Percentiles rank a stretch among this genome's conserved stretches.
phyloP scores from a whole-genome alignment of 2,329 filamentous ascomycete species.

The Diplodia seriata region DNA sequence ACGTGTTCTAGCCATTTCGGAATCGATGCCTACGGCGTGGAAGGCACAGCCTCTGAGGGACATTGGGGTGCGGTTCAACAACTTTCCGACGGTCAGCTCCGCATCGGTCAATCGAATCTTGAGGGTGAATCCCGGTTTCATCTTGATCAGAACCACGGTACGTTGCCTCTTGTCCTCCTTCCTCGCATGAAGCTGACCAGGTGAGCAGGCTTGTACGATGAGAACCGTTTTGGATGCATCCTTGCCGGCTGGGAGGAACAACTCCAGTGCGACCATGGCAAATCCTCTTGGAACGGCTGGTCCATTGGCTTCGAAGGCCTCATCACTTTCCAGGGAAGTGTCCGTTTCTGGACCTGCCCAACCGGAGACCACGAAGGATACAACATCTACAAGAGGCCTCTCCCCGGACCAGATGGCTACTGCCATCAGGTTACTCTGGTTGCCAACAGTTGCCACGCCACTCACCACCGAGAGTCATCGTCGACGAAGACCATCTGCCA shows the following conservation, averaged over 20 bases:
- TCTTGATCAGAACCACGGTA: background rate
- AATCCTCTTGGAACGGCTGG: background rate
- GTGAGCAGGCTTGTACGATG: slow-evolving; percentile 8
- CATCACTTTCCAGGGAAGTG: background rate
- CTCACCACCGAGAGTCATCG: background rate
- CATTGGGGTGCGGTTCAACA: background rate
- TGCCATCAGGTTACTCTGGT: slow-evolving; percentile 9
- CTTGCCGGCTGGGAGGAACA: slow-evolving; percentile 6
- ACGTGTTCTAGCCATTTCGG: slow-evolving; percentile 10
- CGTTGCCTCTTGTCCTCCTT: background rate
- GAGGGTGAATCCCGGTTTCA: background rate
- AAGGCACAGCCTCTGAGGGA: slow-evolving; percentile 4
- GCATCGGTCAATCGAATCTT: slow-evolving; percentile 18
- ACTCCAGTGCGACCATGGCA: slow-evolving; percentile 24
- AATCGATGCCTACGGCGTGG: background rate
- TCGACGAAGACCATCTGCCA: no score
- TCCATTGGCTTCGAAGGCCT: slow-evolving; percentile 14
- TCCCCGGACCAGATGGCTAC: background rate
- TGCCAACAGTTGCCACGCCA: background rate
- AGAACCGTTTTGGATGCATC: slow-evolving; percentile 24
- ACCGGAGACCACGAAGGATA: slow-evolving; percentile 23
- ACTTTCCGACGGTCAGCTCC: slow-evolving; percentile 23
- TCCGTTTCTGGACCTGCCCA: background rate
- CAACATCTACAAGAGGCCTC: slow-evolving; percentile 18
- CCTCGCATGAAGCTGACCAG: background rate